These are phyloP conservation scores for Solanum ossicruentum DNA, from an alignment of 257 asterid genomes.

Conservation along the genomic window DNA sequence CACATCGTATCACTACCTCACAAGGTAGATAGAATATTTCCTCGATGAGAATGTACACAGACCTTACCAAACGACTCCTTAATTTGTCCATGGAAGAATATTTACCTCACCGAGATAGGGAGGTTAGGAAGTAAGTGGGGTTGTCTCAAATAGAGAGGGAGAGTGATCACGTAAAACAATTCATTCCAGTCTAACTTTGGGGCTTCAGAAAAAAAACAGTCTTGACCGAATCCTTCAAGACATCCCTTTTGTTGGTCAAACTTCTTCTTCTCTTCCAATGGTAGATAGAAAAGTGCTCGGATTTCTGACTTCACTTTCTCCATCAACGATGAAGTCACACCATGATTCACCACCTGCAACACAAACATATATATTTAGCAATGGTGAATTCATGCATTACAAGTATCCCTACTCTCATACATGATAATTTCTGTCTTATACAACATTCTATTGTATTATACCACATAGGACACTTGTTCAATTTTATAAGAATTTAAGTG, in stretches of 20 bases:
- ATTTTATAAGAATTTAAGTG: no score
- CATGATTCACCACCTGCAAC: not conserved
- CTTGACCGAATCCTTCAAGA: constrained; percentile 42
- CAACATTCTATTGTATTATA: no score
- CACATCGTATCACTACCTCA: no score
- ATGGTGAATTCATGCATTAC: no score
- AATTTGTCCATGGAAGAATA: no score
- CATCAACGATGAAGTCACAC: not conserved
- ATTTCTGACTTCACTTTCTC: not conserved
- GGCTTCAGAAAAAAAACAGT: constrained; percentile 32
- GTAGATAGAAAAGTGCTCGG: not conserved
- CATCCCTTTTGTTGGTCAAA: not conserved
- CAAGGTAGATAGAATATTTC: no score
- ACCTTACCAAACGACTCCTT: no score
- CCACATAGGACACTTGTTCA: no score
- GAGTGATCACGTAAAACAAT: constrained; percentile 9
- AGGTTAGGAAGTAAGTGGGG: not conserved
- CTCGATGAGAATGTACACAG: no score
- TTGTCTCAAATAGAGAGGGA: constrained; percentile 5
- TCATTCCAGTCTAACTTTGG: constrained; percentile 68
- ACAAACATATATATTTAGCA: no score
- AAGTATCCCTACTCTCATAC: no score
- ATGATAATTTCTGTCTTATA: no score
- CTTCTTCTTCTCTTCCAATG: not conserved
- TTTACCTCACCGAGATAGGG: not conserved